Conservation (phyloP, 345 rosid species). For the Eucalyptus microcorys region DNA sequence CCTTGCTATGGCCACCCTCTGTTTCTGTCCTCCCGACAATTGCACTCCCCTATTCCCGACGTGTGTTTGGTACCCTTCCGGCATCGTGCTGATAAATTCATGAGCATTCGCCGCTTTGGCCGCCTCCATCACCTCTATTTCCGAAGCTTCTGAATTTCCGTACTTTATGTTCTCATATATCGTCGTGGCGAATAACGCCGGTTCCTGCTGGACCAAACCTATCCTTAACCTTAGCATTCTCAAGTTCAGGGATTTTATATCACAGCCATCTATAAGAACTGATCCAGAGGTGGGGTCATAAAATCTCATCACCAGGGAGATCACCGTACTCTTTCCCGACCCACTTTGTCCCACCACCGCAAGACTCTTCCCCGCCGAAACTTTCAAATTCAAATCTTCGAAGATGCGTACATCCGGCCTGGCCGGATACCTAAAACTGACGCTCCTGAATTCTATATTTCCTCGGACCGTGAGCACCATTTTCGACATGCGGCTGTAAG, state of each 20-base stretch:
- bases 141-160: conserved; percentile 55
- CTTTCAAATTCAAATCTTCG: conserved; percentile 30
- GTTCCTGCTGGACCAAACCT: conserved; percentile 81
- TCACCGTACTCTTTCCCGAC: conserved; percentile 77
- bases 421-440: conserved; percentile 54
- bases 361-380: conserved; percentile 47
- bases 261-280: conserved; percentile 48
- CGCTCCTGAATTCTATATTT: conserved; percentile 43
- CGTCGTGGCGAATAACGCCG: conserved; percentile 63
- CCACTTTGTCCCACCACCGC: conserved; percentile 82
- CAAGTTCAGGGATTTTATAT: conserved; percentile 44
- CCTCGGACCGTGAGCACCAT: conserved; percentile 34
- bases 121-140: conserved; percentile 55
- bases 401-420: conserved; percentile 52
- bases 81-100: conserved; percentile 63
- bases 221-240: conserved; percentile 48
- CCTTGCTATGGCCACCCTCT: conserved; percentile 75
- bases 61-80: conserved; percentile 58
- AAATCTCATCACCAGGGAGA: conserved; percentile 57
- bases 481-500: conserved; percentile 24
- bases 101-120: conserved; percentile 81
- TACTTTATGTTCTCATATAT: conserved; percentile 68
- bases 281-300: conserved; percentile 51
- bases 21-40: conserved; percentile 86
- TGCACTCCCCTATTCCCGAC: conserved; percentile 78